A percentile compares a stretch with the other conserved stretches of the same genome.
Conservation (phyloP, 78 protist species). For the Kipferlia bialata region DNA sequence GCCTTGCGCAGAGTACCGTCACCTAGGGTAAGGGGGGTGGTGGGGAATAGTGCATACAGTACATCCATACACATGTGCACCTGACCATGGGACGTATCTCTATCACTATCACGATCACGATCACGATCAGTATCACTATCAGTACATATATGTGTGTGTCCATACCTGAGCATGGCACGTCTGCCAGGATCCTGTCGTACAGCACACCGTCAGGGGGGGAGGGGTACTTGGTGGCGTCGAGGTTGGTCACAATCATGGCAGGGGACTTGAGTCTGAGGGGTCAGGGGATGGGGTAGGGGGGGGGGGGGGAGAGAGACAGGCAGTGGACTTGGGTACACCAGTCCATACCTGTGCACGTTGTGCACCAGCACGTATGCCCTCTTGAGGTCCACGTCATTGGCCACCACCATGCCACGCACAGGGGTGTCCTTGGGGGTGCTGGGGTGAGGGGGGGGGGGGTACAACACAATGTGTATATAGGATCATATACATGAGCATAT, state of each 20-base stretch:
- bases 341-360: background rate
- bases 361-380: conserved; percentile 75
- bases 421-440: background rate
- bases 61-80: too few species aligned
- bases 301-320: background rate
- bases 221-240: conserved; percentile 46
- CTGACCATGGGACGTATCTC: too few species aligned
- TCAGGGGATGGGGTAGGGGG: too few species aligned
- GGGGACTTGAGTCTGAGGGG: conserved; percentile 22
- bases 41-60: too few species aligned
- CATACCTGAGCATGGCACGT: conserved; percentile 90
- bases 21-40: too few species aligned
- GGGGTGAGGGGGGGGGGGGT: background rate
- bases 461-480: background rate
- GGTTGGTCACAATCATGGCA: conserved; percentile 51
- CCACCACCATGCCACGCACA: conserved; percentile 52
- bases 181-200: conserved; percentile 75
- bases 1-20: conserved; percentile 84
- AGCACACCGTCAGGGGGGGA: conserved; percentile 7
- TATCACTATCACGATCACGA: too few species aligned
- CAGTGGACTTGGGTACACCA: background rate
- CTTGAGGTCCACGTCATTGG: conserved; percentile 78
- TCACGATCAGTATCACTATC: too few species aligned
- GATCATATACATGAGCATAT: too few species aligned
- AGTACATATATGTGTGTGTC: too few species aligned